phyloP scores from a whole-genome alignment of 2,329 filamentous ascomycete genomes.

The Rachicladosporium sp. region DNA sequence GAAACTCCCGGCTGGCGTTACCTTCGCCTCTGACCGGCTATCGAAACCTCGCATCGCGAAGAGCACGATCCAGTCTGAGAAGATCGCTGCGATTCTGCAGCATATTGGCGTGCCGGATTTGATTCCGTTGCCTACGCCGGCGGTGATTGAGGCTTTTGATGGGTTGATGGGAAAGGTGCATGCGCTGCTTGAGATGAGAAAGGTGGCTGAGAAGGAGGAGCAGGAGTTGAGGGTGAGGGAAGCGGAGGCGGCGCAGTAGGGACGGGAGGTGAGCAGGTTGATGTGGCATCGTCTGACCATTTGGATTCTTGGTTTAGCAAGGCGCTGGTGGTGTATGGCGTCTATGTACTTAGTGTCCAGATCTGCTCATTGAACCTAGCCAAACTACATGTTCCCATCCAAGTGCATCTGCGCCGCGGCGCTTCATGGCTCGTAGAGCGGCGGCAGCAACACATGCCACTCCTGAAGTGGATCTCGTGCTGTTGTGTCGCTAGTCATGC shows the following conservation, averaged over 20 bases:
- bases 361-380: no score
- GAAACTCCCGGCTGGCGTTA: constrained; percentile 70
- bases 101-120: constrained; percentile 60
- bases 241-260: constrained; percentile 19
- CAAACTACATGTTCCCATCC: no score
- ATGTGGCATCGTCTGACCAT: no score
- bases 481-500: no score
- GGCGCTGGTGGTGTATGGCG: no score
- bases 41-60: constrained; percentile 69
- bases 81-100: constrained; percentile 59
- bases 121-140: constrained; percentile 61
- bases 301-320: no score
- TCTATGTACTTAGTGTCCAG: no score
- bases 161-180: constrained; percentile 55
- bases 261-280: no score
- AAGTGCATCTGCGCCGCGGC: no score
- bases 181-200: constrained; percentile 58
- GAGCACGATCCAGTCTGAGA: constrained; percentile 60
- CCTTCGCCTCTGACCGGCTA: constrained; percentile 76
- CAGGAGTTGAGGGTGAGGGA: constrained; percentile 50
- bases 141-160: constrained; percentile 61
- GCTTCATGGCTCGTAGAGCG: no score
- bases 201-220: constrained; percentile 64
- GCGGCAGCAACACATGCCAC: no score
- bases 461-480: no score